Conservation (phyloP, 192 early-diverging fungal genomes). For the Coemansia sp. region DNA sequence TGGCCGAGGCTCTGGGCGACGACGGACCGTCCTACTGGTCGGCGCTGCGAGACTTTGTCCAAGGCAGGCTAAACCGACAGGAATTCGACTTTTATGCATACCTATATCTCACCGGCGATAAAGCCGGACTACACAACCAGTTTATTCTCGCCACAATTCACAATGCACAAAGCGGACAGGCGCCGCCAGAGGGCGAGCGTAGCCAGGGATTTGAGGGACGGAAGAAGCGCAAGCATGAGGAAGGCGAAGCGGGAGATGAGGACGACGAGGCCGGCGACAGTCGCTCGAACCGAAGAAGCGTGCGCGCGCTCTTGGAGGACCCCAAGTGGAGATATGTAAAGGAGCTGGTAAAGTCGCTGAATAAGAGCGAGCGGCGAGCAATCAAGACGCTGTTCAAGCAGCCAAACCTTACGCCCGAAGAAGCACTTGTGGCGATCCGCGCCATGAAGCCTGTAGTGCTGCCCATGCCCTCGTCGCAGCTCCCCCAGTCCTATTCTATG, state of each 20-base stretch:
- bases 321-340: conserved; percentile 61
- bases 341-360: conserved; percentile 66
- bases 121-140: conserved; percentile 64
- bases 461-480: conserved; percentile 51
- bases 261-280: conserved; percentile 17
- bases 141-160: conserved; percentile 78
- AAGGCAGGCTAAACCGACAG: conserved; percentile 71
- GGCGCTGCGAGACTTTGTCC: conserved; percentile 70
- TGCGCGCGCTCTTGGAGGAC: conserved; percentile 54
- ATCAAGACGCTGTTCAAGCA: conserved; percentile 62
- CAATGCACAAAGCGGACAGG: conserved; percentile 67
- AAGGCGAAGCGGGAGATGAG: conserved; percentile 3
- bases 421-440: conserved; percentile 32
- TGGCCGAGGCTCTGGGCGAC: conserved; percentile 72
- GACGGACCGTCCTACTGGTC: conserved; percentile 75
- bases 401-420: conserved; percentile 41
- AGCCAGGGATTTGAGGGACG: conserved; percentile 55
- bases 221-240: conserved; percentile 36
- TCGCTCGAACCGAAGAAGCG: conserved; percentile 52
- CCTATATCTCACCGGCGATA: conserved; percentile 57
- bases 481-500: conserved; percentile 53
- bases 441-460: conserved; percentile 51
- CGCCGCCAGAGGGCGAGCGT: conserved; percentile 62
- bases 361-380: conserved; percentile 64
- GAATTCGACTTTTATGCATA: conserved; percentile 81